Evolutionary conservation across 2,329 filamentous ascomycete species (phyloP).

Genomic region (Trichoderma simmonsii): DNA sequence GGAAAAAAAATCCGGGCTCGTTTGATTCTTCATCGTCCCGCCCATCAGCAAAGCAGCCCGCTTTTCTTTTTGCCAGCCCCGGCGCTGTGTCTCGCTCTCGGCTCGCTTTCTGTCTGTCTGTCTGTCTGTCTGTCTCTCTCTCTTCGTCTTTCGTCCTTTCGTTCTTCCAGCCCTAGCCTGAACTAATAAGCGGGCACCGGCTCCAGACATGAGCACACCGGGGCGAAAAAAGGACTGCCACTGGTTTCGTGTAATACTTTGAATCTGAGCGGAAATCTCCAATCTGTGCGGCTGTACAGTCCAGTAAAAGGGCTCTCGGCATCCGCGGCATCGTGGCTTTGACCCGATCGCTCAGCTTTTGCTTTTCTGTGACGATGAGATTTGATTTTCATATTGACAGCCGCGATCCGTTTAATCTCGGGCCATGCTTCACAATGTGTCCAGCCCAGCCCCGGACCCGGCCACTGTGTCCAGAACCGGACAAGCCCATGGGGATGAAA

Average conservation of each 20-base stretch:
- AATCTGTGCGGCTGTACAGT: background rate
- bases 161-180: background rate
- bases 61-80: background rate
- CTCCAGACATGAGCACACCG: background rate
- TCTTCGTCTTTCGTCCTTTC: background rate
- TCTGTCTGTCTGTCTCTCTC: background rate
- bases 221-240: background rate
- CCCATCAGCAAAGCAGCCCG: background rate
- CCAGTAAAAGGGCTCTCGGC: background rate
- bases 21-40: background rate
- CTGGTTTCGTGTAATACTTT: background rate
- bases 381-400: background rate
- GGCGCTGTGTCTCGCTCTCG: background rate
- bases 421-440: background rate
- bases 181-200: background rate
- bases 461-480: background rate
- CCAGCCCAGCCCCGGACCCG: background rate
- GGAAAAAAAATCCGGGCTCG: background rate
- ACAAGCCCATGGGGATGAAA: background rate
- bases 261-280: background rate
- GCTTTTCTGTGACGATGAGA: background rate
- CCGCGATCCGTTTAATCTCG: conserved; percentile 14
- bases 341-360: background rate
- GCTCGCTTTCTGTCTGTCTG: background rate
- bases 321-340: background rate